Conservation (phyloP, 2,329 filamentous ascomycete species). For the Microcyclosporella mali region DNA sequence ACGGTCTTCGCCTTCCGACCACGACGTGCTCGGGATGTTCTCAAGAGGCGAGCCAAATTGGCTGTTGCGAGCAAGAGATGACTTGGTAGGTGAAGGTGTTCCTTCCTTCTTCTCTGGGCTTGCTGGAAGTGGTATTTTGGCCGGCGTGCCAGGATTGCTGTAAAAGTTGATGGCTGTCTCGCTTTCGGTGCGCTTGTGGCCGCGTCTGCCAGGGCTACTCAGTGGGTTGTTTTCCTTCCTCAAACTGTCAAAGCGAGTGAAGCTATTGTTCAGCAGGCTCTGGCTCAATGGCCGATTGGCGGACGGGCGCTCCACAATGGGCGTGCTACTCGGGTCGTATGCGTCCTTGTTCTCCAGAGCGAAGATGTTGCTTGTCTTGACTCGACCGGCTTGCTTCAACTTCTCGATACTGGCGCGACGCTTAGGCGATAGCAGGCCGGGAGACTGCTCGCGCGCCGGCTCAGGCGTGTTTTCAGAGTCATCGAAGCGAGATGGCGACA, state of each 20-base stretch:
- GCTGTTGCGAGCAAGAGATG: slow-evolving; percentile 66
- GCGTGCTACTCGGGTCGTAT: slow-evolving; percentile 76
- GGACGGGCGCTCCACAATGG: slow-evolving; percentile 74
- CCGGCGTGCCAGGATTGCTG: slow-evolving; percentile 41
- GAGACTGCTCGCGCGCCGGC: slow-evolving; percentile 54
- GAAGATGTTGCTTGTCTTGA: slow-evolving; percentile 97
- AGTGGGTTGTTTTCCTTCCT: slow-evolving; percentile 34
- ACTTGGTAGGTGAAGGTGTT: slow-evolving; percentile 75
- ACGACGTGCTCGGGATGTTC: slow-evolving; percentile 34
- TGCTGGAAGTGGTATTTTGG: slow-evolving; percentile 22
- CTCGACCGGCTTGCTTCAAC: slow-evolving; percentile 85
- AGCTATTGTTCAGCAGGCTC: slow-evolving; percentile 65
- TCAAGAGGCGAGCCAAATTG: slow-evolving; percentile 51
- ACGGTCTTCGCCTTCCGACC: slow-evolving; percentile 59
- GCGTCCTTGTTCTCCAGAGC: slow-evolving; percentile 86
- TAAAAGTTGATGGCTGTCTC: slow-evolving; percentile 55
- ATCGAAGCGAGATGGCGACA: slow-evolving; percentile 57
- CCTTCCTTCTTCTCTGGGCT: slow-evolving; percentile 52
- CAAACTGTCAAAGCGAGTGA: slow-evolving; percentile 51
- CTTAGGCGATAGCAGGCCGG: slow-evolving; percentile 53
- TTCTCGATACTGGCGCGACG: slow-evolving; percentile 91
- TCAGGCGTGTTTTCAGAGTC: slow-evolving; percentile 59
- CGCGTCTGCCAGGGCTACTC: slow-evolving; percentile 23
- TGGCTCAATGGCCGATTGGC: slow-evolving; percentile 51
- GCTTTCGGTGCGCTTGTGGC: slow-evolving; percentile 48